These are phyloP conservation scores for Taphrina betulina DNA, from an alignment of 1,139 yeast species.

Conservation along the genomic window DNA sequence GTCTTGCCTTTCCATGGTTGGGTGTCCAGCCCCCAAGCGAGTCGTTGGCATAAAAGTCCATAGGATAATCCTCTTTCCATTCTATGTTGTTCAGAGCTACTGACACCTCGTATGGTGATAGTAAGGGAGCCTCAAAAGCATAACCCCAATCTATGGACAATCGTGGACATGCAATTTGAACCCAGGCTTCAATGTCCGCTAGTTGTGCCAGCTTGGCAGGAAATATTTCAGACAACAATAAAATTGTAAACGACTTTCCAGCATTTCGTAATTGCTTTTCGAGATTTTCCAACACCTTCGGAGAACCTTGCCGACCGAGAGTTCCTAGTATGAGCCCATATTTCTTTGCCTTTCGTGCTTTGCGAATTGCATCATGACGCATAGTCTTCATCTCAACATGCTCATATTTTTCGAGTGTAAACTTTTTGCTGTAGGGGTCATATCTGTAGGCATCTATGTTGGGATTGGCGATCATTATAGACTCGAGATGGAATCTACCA, in stretches of 20 bases:
- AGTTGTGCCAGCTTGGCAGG: constrained; percentile 93
- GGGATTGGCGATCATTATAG: constrained; percentile 97
- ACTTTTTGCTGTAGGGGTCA: constrained; percentile 90
- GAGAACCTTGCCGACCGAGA: constrained; percentile 91
- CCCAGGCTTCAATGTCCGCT: constrained; percentile 90
- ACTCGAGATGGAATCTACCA: constrained; percentile 92
- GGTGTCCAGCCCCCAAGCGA: constrained; percentile 65
- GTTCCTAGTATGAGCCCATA: constrained; percentile 93
- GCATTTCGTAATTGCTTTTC: constrained; percentile 51
- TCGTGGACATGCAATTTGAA: constrained; percentile 97
- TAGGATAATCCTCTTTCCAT: constrained; percentile 75
- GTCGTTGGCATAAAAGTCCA: constrained; percentile 89
- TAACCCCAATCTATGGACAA: constrained; percentile 98
- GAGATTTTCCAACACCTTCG: constrained; percentile 56
- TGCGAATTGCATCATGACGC: constrained; percentile 68
- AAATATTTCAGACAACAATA: constrained; percentile 85
- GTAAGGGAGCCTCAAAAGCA: constrained; percentile 85
- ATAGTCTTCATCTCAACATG: constrained; percentile 76
- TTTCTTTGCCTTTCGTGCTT: constrained; percentile 52
- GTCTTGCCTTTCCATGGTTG: constrained; percentile 32
- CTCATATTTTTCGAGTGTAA: constrained; percentile 84
- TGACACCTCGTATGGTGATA: constrained; percentile 97
- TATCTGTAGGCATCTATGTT: constrained; percentile 85
- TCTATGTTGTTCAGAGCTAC: constrained; percentile 74
- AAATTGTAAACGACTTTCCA: constrained; percentile 73